Evolutionary conservation across 2,329 filamentous ascomycete genomes (phyloP), one percentile per base, ranked within the genome.

Genomic region (Aureobasidium sp.): DNA sequence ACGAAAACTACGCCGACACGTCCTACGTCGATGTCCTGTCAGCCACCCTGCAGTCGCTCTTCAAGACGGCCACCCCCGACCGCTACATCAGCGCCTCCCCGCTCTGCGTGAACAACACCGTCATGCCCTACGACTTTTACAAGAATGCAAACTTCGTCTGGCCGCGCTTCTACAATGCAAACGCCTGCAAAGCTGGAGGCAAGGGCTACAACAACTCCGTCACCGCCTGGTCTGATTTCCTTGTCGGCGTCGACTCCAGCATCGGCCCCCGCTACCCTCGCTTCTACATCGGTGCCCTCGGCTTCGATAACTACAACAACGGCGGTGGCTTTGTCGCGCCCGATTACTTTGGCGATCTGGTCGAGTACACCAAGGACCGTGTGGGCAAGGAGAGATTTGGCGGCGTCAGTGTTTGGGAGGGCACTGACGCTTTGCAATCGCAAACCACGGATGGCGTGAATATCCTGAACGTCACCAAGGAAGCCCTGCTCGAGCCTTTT

Each of bases 141-240:
- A 22, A 39, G n/a, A 56, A 61, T 33, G 49, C 49, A 40, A 61
- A 61, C 42, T 61, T 61, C 60, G 31, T 61, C 50, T 61, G 60
- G 60, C 60, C 60, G 24, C 60, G 60, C 31, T 61, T 61, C 42
- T 61, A 61, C 42, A 61, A 61, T 11, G 60, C 60, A 31, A 54
- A 56, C 19, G 48, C 60, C 42, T 61, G 60, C 60, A 39, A 35
- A 2, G 31, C 50, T 3, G 50, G 42, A 24, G 31, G 49, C 29
- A 54, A 54, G 19, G 60, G 60, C 49, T 61, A 45, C 50, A 61
- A 61, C 33, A 17, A 42, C 5, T 61, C 60, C 22, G 48, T 61
- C n/a, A 48, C 40, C 5, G 29, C 39, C 8, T 61, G 60, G 60
- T 56, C 48, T 15, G 15, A 48, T 9, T 61, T 53, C 42, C 60